phyloP scores from a whole-genome alignment of 768 basidiomycete species.

The Trametes maxima region DNA sequence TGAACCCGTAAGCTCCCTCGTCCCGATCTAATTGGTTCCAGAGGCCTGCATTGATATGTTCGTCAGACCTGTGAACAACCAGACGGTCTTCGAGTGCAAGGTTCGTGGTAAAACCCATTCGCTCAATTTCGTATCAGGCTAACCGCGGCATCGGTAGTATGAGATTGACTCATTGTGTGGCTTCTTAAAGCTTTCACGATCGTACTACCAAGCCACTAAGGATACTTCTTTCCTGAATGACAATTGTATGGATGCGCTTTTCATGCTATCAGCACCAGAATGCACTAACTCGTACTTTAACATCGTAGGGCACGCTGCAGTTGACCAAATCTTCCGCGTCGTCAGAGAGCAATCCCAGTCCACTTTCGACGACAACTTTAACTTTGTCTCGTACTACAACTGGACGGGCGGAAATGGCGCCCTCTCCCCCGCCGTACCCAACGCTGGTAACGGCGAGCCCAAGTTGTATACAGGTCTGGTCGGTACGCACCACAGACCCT shows the following conservation, averaged over 20 bases:
- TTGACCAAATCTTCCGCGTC: slow-evolving; percentile 74
- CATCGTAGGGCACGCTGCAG: slow-evolving; percentile 60
- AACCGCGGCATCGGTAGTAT: slow-evolving; percentile 46
- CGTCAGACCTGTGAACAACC: slow-evolving; percentile 63
- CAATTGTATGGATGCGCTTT: slow-evolving; percentile 50
- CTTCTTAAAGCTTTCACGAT: slow-evolving; percentile 76
- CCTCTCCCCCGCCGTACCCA: slow-evolving; percentile 63
- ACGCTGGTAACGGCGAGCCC: slow-evolving; percentile 74
- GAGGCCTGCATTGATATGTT: slow-evolving; percentile 1
- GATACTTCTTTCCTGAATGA: slow-evolving; percentile 73
- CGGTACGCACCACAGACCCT: slow-evolving; percentile 76
- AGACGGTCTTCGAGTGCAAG: slow-evolving; percentile 83
- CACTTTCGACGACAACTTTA: slow-evolving; percentile 69
- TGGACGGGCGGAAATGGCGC: slow-evolving; percentile 76
- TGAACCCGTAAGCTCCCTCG: slow-evolving; percentile 62
- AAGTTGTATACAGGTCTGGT: slow-evolving; percentile 75
- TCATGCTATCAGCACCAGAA: background rate
- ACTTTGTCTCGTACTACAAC: slow-evolving; percentile 77
- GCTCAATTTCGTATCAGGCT: too few relatives aligned
- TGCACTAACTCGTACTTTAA: background rate
- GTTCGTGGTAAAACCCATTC: slow-evolving; percentile 36
- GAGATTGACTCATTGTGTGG: slow-evolving; percentile 80
- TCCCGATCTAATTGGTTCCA: background rate
- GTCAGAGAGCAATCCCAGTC: slow-evolving; percentile 76
- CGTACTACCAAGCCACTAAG: slow-evolving; percentile 71